These are phyloP conservation scores for Mycena galericulata DNA, from an alignment of 768 basidiomycete species.

Conservation along the genomic window DNA sequence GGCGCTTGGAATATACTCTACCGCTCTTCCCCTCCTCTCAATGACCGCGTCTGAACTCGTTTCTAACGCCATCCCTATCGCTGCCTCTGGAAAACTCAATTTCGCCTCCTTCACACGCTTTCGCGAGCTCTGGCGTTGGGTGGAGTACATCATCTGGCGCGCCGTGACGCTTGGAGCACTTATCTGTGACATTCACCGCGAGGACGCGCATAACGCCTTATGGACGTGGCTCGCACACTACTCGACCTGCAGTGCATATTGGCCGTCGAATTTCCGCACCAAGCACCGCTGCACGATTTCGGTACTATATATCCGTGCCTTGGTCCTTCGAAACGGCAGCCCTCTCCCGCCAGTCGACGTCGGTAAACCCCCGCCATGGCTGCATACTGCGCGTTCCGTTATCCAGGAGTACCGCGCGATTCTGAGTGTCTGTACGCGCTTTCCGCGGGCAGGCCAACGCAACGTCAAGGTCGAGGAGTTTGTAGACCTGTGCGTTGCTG, in stretches of 20 bases:
- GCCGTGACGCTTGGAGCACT: slow-evolving; percentile 74
- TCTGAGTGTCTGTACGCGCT: slow-evolving; percentile 74
- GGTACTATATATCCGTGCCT: slow-evolving; percentile 78
- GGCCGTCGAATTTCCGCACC: slow-evolving; percentile 86
- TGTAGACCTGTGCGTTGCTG: slow-evolving; percentile 80
- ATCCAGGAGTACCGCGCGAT: slow-evolving; percentile 79
- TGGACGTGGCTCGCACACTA: slow-evolving; percentile 77
- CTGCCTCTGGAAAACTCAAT: slow-evolving; percentile 51
- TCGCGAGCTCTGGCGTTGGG: slow-evolving; percentile 90
- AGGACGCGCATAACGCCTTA: slow-evolving; percentile 54
- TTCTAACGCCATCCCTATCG: slow-evolving; percentile 41
- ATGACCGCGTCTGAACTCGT: slow-evolving; percentile 61
- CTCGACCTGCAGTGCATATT: slow-evolving; percentile 69
- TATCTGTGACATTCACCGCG: slow-evolving; percentile 50
- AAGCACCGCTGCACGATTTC: slow-evolving; percentile 78
- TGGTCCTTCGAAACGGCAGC: slow-evolving; percentile 63
- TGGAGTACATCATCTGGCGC: slow-evolving; percentile 86
- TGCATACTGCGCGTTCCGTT: slow-evolving; percentile 72
- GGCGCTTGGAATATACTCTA: slow-evolving; percentile 69
- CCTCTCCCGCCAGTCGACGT: slow-evolving; percentile 36
- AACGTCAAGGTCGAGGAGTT: slow-evolving; percentile 88
- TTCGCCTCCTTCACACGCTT: slow-evolving; percentile 72
- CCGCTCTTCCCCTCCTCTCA: slow-evolving; percentile 66
- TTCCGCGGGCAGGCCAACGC: slow-evolving; percentile 85
- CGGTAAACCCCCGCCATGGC: slow-evolving; percentile 64